phyloP scores from a whole-genome alignment of 257 asterid species.

The Cruciata laevipes region DNA sequence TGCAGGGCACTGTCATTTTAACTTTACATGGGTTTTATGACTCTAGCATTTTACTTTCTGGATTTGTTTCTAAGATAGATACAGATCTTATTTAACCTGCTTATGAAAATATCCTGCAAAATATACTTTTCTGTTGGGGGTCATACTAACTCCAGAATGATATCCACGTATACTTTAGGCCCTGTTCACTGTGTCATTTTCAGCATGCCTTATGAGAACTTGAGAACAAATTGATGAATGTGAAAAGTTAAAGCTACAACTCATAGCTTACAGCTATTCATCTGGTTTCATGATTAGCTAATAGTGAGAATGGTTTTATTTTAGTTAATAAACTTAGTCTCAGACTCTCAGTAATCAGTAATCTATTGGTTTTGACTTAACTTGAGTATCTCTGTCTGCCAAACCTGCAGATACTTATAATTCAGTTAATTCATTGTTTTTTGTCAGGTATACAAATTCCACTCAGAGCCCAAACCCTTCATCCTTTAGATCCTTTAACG shows the following conservation, averaged over 20 bases:
- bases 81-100: not conserved
- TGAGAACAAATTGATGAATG: not conserved
- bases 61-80: not conserved
- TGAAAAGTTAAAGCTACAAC: no score
- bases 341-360: not conserved
- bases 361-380: not conserved
- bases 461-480: conserved; percentile 70
- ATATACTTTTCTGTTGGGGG: not conserved
- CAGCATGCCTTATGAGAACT: not conserved
- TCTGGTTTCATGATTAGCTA: not conserved
- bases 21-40: not conserved
- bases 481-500: conserved; percentile 92
- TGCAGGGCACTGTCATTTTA: not conserved
- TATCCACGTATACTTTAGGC: not conserved
- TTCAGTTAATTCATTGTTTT: not conserved
- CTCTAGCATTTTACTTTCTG: no score
- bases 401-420: not conserved
- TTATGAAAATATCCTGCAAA: not conserved
- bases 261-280: not conserved
- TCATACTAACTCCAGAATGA: not conserved
- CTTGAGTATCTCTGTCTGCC: not conserved
- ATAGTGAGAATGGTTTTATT: not conserved
- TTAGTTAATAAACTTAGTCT: not conserved
- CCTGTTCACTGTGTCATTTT: not conserved
- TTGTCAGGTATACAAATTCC: conserved; percentile 50